Evolutionary conservation across 495 filamentous ascomycete species (phyloP).

Genomic region (Daldinia caldariorum): DNA sequence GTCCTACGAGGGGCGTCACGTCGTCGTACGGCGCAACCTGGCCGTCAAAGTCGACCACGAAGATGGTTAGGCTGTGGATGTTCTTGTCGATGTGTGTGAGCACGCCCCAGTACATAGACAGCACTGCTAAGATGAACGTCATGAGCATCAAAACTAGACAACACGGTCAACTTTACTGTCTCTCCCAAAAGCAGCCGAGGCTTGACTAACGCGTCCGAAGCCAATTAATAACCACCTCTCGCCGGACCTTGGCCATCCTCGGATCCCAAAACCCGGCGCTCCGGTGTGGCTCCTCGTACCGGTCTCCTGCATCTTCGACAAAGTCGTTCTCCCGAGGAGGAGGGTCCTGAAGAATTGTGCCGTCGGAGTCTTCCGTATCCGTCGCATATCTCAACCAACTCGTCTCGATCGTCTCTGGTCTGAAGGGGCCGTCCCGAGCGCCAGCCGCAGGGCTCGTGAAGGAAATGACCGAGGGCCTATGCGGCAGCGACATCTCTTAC

Average conservation of each 20-base stretch:
- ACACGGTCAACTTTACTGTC: conserved; percentile 17
- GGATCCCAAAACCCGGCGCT: conserved; percentile 64
- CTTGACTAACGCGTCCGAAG: conserved; percentile 51
- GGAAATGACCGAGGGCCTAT: conserved; percentile 23
- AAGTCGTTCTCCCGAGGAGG: conserved; percentile 11
- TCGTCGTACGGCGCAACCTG: conserved; percentile 62
- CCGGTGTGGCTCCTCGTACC: conserved; percentile 46
- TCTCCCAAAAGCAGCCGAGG: neutral
- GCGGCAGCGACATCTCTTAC: conserved; percentile 23
- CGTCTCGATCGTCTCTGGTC: neutral
- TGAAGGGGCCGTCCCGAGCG: conserved; percentile 11
- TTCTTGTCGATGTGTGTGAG: conserved; percentile 63
- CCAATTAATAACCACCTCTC: conserved; percentile 56
- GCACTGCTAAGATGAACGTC: conserved; percentile 62
- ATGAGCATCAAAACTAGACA: conserved; percentile 62
- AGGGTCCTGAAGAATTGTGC: conserved; percentile 15
- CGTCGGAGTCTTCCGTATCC: conserved; percentile 21
- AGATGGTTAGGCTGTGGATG: conserved; percentile 60
- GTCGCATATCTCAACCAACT: neutral
- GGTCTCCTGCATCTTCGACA: conserved; percentile 26
- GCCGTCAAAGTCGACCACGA: conserved; percentile 73
- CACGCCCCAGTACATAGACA: conserved; percentile 71
- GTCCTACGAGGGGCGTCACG: conserved; percentile 65
- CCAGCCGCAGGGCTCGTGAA: conserved; percentile 20
- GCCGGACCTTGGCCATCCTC: conserved; percentile 58